Base-by-base conservation (phyloP, 495 filamentous ascomycete genomes). In the Penicillium canariense region DNA sequence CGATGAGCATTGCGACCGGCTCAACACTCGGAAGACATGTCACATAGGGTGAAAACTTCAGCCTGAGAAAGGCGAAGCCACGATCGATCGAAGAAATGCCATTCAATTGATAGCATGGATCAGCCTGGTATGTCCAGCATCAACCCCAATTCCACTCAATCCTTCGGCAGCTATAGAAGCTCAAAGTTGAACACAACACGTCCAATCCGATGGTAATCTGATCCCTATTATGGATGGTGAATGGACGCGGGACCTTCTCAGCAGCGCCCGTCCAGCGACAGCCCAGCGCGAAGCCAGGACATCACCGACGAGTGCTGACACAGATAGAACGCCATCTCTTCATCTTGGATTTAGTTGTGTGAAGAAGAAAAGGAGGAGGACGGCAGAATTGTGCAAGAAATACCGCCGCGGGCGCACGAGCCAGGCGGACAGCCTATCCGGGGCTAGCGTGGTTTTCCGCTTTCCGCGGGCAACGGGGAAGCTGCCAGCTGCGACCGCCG, bases 321-420 rank as follows among this genome's bases (percentile, higher is more conserved):
- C 67, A 69, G 74, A 52, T 64, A 60, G 58, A 66, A 70, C 68
- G 69, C 70, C 66, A 48, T 70, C 68, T 78, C 75, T 75, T 78
- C 75, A 78, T 78, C 64, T 78, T 78, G 75, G 75, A 76, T 76
- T 77, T 77, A 78, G 75, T 77, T 78, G 75, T 78, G 75, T 76
- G 73, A 76, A 67, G 66, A 75, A 69, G 57, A 66, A 67, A 64
- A 49, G 60, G 50, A 48, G 52, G 23, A 52, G 55, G n/a, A n/a
- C n/a, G n/a, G n/a, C n/a, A 26, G 47, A 61, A 42, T 58, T 58
- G 52, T 58, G 59, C 51, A 43, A 56, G 32, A 58, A 65, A 61
- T 64, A 52, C 53, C 42, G 38, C 15, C 35, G 35, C 18, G 5
- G 22, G 52, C 52, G 60, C 67, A 69, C 62, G 51, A 62, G 54